Evolutionary conservation across 108 stramenopile genomes (phyloP).

Genomic region (Fragilaria radians): DNA sequence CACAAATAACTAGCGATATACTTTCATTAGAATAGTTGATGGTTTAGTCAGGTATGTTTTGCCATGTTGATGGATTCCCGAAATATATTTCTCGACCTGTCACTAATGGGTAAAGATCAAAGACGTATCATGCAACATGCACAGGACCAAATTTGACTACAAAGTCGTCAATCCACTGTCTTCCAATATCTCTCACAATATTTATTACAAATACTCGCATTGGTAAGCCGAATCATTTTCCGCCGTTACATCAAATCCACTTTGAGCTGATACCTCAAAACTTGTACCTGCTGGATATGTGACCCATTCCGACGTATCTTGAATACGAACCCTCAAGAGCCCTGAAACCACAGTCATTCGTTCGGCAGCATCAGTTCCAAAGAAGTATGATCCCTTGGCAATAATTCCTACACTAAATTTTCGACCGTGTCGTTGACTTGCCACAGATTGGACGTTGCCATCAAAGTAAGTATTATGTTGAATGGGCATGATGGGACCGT

Average conservation of each 20-base stretch:
- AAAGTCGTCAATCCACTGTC: no score
- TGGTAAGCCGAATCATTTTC: constrained; percentile 12
- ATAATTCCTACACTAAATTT: constrained; percentile 44
- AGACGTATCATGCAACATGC: no score
- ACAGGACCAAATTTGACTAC: no score
- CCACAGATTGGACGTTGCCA: background rate
- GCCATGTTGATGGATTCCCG: no score
- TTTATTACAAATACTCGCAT: constrained; percentile 5
- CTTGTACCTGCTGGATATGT: constrained; percentile 30
- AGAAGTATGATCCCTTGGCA: constrained; percentile 22
- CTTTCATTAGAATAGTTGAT: no score
- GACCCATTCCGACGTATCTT: constrained; percentile 30
- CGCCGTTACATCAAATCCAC: constrained; percentile 37
- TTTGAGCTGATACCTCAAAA: constrained; percentile 26
- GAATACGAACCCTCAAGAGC: constrained; percentile 25
- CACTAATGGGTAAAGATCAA: no score
- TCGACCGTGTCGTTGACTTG: constrained; percentile 11
- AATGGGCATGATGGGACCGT: background rate
- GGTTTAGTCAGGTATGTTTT: no score
- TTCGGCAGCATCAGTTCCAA: constrained; percentile 31
- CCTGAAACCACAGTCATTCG: constrained; percentile 38
- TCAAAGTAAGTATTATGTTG: background rate
- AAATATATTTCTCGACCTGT: no score
- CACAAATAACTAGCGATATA: no score
- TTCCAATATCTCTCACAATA: no score